These are phyloP conservation scores for Metschnikowia koreensis DNA, from an alignment of 805 yeast species.

Conservation along the genomic window DNA sequence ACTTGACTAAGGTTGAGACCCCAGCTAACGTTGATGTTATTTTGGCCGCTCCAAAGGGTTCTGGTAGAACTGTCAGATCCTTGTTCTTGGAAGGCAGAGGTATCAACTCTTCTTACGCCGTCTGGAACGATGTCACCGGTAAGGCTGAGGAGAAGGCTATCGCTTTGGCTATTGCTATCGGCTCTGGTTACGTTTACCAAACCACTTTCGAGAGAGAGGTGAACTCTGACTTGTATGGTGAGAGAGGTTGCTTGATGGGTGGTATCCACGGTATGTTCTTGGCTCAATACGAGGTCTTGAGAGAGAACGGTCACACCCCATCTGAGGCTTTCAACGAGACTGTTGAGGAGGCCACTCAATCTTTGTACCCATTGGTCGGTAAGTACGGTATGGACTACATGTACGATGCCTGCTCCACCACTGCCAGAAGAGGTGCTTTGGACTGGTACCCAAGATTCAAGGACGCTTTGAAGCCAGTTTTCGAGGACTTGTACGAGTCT, in stretches of 20 bases:
- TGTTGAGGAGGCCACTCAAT: conserved; percentile 99
- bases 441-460: conserved; percentile 99
- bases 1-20: conserved; percentile 92
- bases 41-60: conserved; percentile 99
- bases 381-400: conserved; percentile 99
- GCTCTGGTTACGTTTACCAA: conserved; percentile 99
- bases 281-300: conserved; percentile 99
- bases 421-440: conserved; percentile 99
- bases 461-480: conserved; percentile 98
- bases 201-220: conserved; percentile 99
- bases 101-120: conserved; percentile 99
- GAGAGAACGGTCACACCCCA: conserved; percentile 99
- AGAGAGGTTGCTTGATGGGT: conserved; percentile 99
- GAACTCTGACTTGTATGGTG: conserved; percentile 98
- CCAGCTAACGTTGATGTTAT: conserved; percentile 95
- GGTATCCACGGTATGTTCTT: conserved; percentile 99
- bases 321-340: conserved; percentile 99
- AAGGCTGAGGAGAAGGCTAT: conserved; percentile 98
- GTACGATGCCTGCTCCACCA: conserved; percentile 99
- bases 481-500: conserved; percentile 91
- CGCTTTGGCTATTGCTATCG: conserved; percentile 98
- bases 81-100: conserved; percentile 99
- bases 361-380: conserved; percentile 97
- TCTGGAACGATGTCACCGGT: conserved; percentile 99
- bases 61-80: conserved; percentile 99